phyloP scores from a whole-genome alignment of 2,329 filamentous ascomycete genomes.

The Neofusicoccum laricinum region DNA sequence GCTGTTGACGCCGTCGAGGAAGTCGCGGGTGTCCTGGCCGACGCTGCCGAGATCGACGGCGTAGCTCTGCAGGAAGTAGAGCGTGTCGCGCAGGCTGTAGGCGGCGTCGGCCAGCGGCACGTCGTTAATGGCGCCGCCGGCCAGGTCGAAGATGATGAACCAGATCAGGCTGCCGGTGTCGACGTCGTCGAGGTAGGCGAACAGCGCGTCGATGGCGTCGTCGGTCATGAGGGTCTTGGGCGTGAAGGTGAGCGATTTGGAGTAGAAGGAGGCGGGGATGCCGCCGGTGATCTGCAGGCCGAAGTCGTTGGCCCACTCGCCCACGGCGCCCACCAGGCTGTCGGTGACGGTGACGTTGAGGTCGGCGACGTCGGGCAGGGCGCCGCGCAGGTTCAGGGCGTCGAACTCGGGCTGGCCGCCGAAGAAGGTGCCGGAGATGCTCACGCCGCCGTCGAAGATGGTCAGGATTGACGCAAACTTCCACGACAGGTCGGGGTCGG shows the following conservation, averaged over 20 bases:
- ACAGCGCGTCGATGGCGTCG: slow-evolving; percentile 29
- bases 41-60: slow-evolving; percentile 33
- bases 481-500: slow-evolving; percentile 29
- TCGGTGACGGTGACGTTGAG: slow-evolving; percentile 28
- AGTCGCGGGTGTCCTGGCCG: slow-evolving; percentile 35
- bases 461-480: slow-evolving; percentile 35
- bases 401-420: slow-evolving; percentile 32
- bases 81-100: slow-evolving; percentile 31
- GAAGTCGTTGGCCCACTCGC: slow-evolving; percentile 32
- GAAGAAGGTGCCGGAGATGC: slow-evolving; percentile 35
- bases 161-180: slow-evolving; percentile 33
- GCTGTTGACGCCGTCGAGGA: slow-evolving; percentile 42
- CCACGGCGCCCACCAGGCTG: slow-evolving; percentile 33
- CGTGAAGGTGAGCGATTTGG: slow-evolving; percentile 34
- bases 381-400: slow-evolving; percentile 29
- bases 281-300: slow-evolving; percentile 29
- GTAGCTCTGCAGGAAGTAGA: slow-evolving; percentile 39
- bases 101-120: slow-evolving; percentile 30
- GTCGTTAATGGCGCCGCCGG: slow-evolving; percentile 33
- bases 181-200: slow-evolving; percentile 29
- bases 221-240: slow-evolving; percentile 30
- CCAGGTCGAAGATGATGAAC: slow-evolving; percentile 36
- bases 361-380: slow-evolving; percentile 23
- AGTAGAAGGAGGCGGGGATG: slow-evolving; percentile 33
- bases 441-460: slow-evolving; percentile 29